A percentile compares a stretch with the other conserved stretches of the same genome.
Evolutionary conservation across 2,329 filamentous ascomycete genomes (phyloP).

Genomic region (Mycosphaerella sp.): DNA sequence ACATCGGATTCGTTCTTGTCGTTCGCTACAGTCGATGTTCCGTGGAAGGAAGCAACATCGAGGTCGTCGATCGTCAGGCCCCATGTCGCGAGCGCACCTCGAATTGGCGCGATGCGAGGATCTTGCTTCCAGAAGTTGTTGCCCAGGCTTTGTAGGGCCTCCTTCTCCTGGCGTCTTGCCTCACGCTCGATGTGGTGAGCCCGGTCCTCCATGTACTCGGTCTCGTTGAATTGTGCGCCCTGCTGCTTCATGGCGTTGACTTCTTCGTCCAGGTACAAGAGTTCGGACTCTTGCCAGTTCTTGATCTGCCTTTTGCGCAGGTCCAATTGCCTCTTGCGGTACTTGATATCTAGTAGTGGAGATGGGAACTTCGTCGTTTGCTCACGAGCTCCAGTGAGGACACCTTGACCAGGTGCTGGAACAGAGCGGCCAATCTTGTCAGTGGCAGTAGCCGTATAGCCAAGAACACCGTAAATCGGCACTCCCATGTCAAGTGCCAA

Average conservation of each 20-base stretch:
- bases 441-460: constrained; percentile 88
- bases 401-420: constrained; percentile 91
- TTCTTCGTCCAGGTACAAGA: constrained; percentile 89
- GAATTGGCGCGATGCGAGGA: constrained; percentile 84
- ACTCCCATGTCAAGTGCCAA: constrained; percentile 98
- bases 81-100: constrained; percentile 95
- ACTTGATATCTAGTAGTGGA: constrained; percentile 93
- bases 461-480: constrained; percentile 91
- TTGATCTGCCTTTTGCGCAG: constrained; percentile 90
- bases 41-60: constrained; percentile 94
- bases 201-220: constrained; percentile 80
- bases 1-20: constrained; percentile 99
- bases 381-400: constrained; percentile 91
- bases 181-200: constrained; percentile 81
- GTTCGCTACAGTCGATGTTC: constrained; percentile 95
- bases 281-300: constrained; percentile 91
- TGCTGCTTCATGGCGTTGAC: constrained; percentile 83
- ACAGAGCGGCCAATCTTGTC: constrained; percentile 99
- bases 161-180: constrained; percentile 83
- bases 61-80: constrained; percentile 96
- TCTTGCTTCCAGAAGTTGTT: constrained; percentile 99
- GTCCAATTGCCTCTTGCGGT: constrained; percentile 90
- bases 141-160: constrained; percentile 83
- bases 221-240: constrained; percentile 65
- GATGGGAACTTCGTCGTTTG: constrained; percentile 87